These are phyloP conservation scores for Coniochaeta sp. DNA, from an alignment of 2,329 filamentous ascomycete genomes.

Conservation along the genomic window DNA sequence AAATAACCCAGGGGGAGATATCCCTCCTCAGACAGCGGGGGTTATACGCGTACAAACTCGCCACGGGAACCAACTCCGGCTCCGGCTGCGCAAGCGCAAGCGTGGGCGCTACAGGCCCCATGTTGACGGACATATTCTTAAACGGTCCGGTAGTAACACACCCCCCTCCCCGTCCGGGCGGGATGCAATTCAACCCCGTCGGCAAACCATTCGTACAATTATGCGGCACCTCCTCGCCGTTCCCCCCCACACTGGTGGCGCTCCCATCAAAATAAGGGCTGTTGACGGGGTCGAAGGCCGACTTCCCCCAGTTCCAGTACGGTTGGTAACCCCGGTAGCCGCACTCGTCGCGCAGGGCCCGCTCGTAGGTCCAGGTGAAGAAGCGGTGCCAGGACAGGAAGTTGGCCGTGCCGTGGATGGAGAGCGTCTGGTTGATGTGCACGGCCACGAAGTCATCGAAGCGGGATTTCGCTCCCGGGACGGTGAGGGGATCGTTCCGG, in stretches of 20 bases:
- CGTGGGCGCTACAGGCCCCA: slow-evolving; percentile 24
- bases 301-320: slow-evolving; percentile 39
- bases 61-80: slow-evolving; percentile 11
- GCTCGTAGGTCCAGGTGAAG: slow-evolving; percentile 22
- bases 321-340: slow-evolving; percentile 21
- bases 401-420: slow-evolving; percentile 14
- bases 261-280: slow-evolving; percentile 42
- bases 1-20: slow-evolving; percentile 25
- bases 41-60: slow-evolving; percentile 26
- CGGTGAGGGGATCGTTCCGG: slow-evolving; percentile 3
- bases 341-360: slow-evolving; percentile 22
- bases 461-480: slow-evolving; percentile 16
- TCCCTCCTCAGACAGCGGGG: slow-evolving; percentile 36
- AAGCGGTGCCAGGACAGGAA: slow-evolving; percentile 24
- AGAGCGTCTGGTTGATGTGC: slow-evolving; percentile 17
- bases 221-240: slow-evolving; percentile 26
- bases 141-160: slow-evolving; percentile 43
- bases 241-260: slow-evolving; percentile 32
- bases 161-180: slow-evolving; percentile 44
- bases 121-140: slow-evolving; percentile 28
- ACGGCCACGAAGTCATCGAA: slow-evolving; percentile 22
- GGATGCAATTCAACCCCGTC: slow-evolving; percentile 17
- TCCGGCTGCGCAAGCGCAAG: no score
- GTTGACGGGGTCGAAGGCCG: slow-evolving; percentile 29
- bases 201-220: slow-evolving; percentile 18